phyloP scores from a whole-genome alignment of 345 rosid species.

The Tarenaya hassleriana region DNA sequence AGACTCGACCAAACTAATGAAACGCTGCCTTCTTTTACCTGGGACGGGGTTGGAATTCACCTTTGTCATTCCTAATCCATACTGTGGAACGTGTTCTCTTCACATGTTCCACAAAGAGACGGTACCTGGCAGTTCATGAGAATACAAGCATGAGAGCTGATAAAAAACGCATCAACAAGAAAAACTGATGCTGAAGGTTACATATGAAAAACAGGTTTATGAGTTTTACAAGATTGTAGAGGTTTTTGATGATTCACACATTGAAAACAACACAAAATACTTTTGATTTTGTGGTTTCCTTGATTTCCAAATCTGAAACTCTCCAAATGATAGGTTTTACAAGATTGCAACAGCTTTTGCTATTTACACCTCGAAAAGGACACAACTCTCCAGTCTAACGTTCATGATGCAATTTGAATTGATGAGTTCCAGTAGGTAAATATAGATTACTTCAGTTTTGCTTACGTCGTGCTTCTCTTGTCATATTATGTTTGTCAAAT shows the following conservation, averaged over 20 bases:
- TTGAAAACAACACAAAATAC: not conserved
- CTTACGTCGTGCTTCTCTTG: not conserved
- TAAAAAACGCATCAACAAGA: not conserved
- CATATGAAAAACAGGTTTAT: no score
- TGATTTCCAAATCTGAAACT: not conserved
- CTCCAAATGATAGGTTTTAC: not conserved
- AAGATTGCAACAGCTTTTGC: not conserved
- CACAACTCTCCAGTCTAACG: not conserved
- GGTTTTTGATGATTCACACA: no score
- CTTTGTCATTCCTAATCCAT: conserved; percentile 58
- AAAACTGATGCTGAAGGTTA: no score
- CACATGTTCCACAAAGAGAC: conserved; percentile 55
- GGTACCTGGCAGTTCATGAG: conserved; percentile 43
- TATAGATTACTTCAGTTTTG: not conserved
- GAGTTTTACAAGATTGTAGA: no score
- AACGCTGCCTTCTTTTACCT: not conserved
- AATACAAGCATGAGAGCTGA: conserved; percentile 7
- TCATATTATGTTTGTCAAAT: not conserved
- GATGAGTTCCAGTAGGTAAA: no score
- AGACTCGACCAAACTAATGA: conserved; percentile 6
- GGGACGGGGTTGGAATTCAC: conserved; percentile 33
- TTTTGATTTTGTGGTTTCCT: not conserved
- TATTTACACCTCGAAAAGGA: not conserved
- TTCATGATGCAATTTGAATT: no score
- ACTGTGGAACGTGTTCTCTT: conserved; percentile 64